Conservation (phyloP, 139 green algal genomes). For the Cymbomonas tetramitiformis region DNA sequence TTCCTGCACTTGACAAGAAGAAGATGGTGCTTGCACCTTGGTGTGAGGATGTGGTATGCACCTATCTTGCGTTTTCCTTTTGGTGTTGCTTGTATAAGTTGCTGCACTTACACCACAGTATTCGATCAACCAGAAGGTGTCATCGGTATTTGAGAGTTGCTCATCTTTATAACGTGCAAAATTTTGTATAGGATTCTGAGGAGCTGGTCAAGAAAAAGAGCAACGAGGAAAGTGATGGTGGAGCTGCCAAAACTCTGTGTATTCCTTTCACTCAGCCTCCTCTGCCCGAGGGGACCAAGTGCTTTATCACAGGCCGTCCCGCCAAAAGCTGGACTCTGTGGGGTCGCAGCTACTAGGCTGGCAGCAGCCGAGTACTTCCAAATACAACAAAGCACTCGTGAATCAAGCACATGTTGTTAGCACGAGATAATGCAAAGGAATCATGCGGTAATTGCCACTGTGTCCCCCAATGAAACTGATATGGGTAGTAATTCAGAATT, state of each 20-base stretch:
- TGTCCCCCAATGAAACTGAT: too few relatives aligned
- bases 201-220: slow-evolving; percentile 80
- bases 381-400: too few relatives aligned
- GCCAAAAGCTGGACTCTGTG: slow-evolving; percentile 91
- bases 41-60: slow-evolving; percentile 62
- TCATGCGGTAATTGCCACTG: too few relatives aligned
- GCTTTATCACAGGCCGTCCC: slow-evolving; percentile 80
- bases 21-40: slow-evolving; percentile 88
- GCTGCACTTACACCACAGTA: too few relatives aligned
- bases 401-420: too few relatives aligned
- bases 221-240: slow-evolving; percentile 46
- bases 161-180: too few relatives aligned
- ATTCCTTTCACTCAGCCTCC: slow-evolving; percentile 82
- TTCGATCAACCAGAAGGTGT: too few relatives aligned
- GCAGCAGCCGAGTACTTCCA: too few relatives aligned
- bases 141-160: too few relatives aligned
- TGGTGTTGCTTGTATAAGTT: too few relatives aligned
- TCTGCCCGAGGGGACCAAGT: slow-evolving; percentile 67
- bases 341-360: slow-evolving; percentile 88
- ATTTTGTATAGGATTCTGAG: slow-evolving; percentile 55
- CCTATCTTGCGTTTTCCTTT: slow-evolving; percentile 13
- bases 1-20: slow-evolving; percentile 65
- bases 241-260: slow-evolving; percentile 92
- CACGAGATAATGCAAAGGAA: too few relatives aligned
- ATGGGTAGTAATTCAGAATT: too few relatives aligned